Conservation (phyloP, 495 filamentous ascomycete species). For the Trichoderma asperelloides region DNA sequence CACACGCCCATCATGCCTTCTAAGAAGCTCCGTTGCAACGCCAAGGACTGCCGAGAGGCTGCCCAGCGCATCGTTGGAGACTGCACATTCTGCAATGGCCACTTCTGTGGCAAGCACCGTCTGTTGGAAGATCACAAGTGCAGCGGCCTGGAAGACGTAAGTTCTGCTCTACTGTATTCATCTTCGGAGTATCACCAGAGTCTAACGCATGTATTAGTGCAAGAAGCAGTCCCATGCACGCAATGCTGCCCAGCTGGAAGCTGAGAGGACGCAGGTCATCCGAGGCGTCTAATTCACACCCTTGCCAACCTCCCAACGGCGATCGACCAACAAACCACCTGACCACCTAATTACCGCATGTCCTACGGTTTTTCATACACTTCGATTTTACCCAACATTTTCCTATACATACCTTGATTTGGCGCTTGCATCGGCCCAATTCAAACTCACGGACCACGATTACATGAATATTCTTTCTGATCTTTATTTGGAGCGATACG, state of each 20-base stretch:
- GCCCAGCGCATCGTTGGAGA: constrained; percentile 92
- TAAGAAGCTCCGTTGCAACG: constrained; percentile 79
- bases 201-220: constrained; percentile 43
- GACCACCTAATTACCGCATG: background rate
- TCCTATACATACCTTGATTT: background rate
- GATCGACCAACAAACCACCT: background rate
- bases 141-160: constrained; percentile 79
- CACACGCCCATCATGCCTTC: constrained; percentile 43
- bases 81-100: constrained; percentile 87
- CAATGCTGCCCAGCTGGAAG: constrained; percentile 84
- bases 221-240: constrained; percentile 91
- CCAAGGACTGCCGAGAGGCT: constrained; percentile 75
- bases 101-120: constrained; percentile 90
- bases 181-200: background rate
- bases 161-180: constrained; percentile 22
- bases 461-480: background rate
- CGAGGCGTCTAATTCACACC: constrained; percentile 31
- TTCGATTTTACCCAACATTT: background rate
- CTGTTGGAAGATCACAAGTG: constrained; percentile 91
- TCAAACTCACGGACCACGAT: background rate
- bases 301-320: background rate
- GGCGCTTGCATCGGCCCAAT: background rate
- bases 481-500: background rate
- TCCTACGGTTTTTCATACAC: background rate
- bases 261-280: constrained; percentile 66